Conservation (phyloP, 805 yeast species). For the Wickerhamiella cacticola region DNA sequence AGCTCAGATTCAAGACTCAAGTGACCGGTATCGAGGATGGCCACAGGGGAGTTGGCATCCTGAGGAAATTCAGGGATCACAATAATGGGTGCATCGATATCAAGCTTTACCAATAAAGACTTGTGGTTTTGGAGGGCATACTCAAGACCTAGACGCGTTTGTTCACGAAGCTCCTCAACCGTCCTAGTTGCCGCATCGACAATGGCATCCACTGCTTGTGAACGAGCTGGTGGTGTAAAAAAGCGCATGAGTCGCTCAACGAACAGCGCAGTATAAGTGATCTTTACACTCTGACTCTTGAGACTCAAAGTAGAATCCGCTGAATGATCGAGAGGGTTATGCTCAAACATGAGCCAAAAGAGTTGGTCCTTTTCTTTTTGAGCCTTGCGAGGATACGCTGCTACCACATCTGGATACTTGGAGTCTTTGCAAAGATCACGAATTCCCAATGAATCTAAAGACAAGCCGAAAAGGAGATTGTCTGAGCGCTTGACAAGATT, state of each 20-base stretch:
- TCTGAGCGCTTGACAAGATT: slow-evolving; percentile 67
- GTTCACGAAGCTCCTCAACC: slow-evolving; percentile 77
- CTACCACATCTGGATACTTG: slow-evolving; percentile 71
- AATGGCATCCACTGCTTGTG: slow-evolving; percentile 79
- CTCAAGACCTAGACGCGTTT: slow-evolving; percentile 83
- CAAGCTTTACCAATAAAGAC: slow-evolving; percentile 72
- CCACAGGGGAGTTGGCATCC: slow-evolving; percentile 74
- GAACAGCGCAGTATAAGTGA: slow-evolving; percentile 77
- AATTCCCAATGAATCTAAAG: slow-evolving; percentile 67
- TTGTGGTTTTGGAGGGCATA: slow-evolving; percentile 92
- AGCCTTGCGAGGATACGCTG: slow-evolving; percentile 25
- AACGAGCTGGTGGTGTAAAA: slow-evolving; percentile 78
- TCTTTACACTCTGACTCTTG: slow-evolving; percentile 73
- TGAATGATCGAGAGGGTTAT: slow-evolving; percentile 68
- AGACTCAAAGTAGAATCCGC: slow-evolving; percentile 73
- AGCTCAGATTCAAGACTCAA: slow-evolving; percentile 72
- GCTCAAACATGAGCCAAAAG: slow-evolving; percentile 70
- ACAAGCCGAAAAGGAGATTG: slow-evolving; percentile 59
- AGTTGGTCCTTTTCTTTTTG: slow-evolving; percentile 29
- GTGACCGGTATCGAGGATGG: slow-evolving; percentile 91
- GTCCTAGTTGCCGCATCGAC: slow-evolving; percentile 93
- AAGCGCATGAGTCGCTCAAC: slow-evolving; percentile 62
- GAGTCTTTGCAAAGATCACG: slow-evolving; percentile 77
- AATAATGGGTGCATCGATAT: slow-evolving; percentile 86
- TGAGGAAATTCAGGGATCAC: slow-evolving; percentile 70